Base-by-base conservation (phyloP, 257 asterid species). In the Solanum pennellii region DNA sequence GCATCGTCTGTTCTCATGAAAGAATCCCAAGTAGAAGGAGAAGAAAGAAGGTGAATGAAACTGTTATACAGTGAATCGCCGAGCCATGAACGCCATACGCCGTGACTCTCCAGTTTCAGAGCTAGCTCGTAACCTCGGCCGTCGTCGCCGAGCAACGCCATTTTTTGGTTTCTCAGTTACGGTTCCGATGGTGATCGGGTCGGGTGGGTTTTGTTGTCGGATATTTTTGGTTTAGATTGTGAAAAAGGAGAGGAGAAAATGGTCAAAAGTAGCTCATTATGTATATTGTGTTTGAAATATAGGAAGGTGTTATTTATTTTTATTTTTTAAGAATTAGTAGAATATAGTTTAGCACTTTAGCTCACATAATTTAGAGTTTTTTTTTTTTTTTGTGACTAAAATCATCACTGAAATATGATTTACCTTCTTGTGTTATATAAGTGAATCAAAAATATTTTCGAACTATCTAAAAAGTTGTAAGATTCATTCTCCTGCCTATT, bases 51-150 rank as follows among this genome's bases (percentile, higher is more conserved):
- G 75, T 89, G 98, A 49, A 91, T 27, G 93, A 97, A 97, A 87
- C 88, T 82, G 62, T 96, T 85, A 92, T 95, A 95, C 5, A 92
- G 90, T 12, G 98, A 87, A 42, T 97, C 98, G 71, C 99, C 97
- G 23, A 97, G 95, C 99, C 99, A 97, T 41, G 92, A 42, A 69
- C 98, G 92, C 99, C 99, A 97, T 0, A 97, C 94, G 49, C 98
- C 96, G 73, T 90, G 94, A 91, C 91, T 91, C 90, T 97, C 99
- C 39, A 97, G 95, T 93, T 94, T 97, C 92, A 95, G 95, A 41
- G 98, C 99, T 84, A 97, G 92, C 88, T 97, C 99, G 94, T 91
- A 97, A 74, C 99, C 98, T 3, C 93, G 91, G 5, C 98, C 98
- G 88, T 95, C 98, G 87, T 93, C 97, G n/a, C 99, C 99, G 82